Evolutionary conservation across 2,329 filamentous ascomycete species (phyloP), one percentile per base, ranked within the genome.

Genomic region (Lecanoromycetidae sp.): DNA sequence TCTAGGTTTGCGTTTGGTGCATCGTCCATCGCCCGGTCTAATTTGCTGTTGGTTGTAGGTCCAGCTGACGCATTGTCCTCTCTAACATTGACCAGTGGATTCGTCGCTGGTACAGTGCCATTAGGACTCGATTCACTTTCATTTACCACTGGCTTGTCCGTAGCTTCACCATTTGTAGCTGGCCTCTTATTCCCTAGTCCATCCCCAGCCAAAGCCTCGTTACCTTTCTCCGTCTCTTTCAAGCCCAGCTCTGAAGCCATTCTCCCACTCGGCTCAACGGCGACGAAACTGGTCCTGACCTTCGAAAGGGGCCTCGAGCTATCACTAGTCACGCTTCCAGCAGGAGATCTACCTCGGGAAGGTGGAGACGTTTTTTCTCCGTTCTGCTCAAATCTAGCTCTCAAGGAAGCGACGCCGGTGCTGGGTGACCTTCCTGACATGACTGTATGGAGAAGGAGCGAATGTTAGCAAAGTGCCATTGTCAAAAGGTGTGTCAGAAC

Each of bases 351-450:
- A 52, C 82, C 83, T 68, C 82, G 73, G 54, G 82, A 80, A 13
- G 79, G 77, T 54, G 79, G 75, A 57, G 75, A 80, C 49, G 71
- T 69, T 55, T 78, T 72, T 60, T 73, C 74, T 62, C 75, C 79
- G 60, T 77, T 75, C 66, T 81, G 78, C 71, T 88, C 84, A 63
- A 87, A 87, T 74, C 84, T 86, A 60, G 84, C 84, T 57, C 82
- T 74, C 55, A 88, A 76, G 67, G 84, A 84, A 67, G 74, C 80
- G 59, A 85, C 81, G 59, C 76, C 79, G 60, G n/a, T n/a, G n/a
- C 79, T 79, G 59, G 63, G 68, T 64, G 65, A 64, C 57, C 63
- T 48, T 57, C 38, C 40, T 50, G 59, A 57, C 56, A 57, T 59
- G 53, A 55, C 55, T 57, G 52, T 44, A 17, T 25, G 27, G 22